Evolutionary conservation across 2,329 filamentous ascomycete species (phyloP), one percentile per base, ranked within the genome.

Genomic region (Teratosphaeria destructans): DNA sequence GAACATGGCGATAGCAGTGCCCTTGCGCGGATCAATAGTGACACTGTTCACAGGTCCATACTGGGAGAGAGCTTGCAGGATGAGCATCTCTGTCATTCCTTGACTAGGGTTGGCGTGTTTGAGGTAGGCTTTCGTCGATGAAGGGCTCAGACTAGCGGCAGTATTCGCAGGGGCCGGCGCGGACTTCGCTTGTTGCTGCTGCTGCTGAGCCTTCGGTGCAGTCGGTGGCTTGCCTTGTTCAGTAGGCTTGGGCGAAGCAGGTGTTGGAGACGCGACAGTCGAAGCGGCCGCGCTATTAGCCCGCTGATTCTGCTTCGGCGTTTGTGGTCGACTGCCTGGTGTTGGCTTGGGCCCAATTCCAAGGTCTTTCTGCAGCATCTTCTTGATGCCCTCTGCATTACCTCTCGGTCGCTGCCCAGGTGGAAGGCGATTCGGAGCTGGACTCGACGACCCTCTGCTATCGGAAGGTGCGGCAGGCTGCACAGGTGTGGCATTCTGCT

Each of bases 21-120:
- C 91, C 73, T 96, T 96, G 68, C 92, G 88, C 73, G 91, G 92
- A 71, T 97, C 93, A 58, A 97, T 93, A 67, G 96, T 93, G 19
- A 96, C 89, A 64, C 85, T 87, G 0, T 83, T 83, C 54, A 96
- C 83, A 1, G 82, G 73, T 1, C 93, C 93, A 66, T 90, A 95
- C 0, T 77, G 74, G 53, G 85, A 81, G 70, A 97, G 84, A 0
- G 88, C 85, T 65, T 87, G 82, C 67, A 87, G 85, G 1, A 97
- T 83, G 0, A 91, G 75, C 0, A 86, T 77, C 70, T 96, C 93
- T 0, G 90, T 96, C 54, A 96, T 89, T 14, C 93, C 93, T 71
- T 96, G 93, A 0, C 91, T 94, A 11, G 90, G 85, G 70, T 95
- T 96, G 35, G 78, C 78, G 62, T 81, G 78, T 63, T 81, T 81